Conservation (phyloP, 176 grass and related monocot species). For the Oropetium thomaeum region DNA sequence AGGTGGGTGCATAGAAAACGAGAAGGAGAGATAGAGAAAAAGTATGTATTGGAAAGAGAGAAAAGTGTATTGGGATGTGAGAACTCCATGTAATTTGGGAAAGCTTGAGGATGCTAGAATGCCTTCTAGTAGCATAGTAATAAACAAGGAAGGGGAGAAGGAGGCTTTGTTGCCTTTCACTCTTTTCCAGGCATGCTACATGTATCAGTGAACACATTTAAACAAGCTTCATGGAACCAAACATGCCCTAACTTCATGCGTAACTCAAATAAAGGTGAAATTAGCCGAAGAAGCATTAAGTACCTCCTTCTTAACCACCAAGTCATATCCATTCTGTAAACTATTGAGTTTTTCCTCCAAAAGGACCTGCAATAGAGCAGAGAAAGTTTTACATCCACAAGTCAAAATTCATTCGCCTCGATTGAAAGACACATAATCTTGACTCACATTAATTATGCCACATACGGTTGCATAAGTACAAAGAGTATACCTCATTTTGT, state of each 20-base stretch:
- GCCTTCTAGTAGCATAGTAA: too few species aligned
- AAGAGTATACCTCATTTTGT: conserved; percentile 56
- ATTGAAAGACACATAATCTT: conserved; percentile 11
- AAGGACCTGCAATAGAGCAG: conserved; percentile 33
- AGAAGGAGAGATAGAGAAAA: too few species aligned
- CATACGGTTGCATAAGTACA: conserved; percentile 8
- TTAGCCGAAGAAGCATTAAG: conserved; percentile 11
- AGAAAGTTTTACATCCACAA: conserved; percentile 8
- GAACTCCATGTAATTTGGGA: too few species aligned
- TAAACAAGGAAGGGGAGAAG: conserved; percentile 7
- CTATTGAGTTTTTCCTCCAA: conserved; percentile 62
- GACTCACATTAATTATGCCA: conserved; percentile 23
- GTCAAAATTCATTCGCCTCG: background rate
- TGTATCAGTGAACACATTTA: background rate
- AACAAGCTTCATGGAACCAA: background rate
- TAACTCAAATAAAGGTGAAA: conserved; percentile 33
- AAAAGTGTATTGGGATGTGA: too few species aligned
- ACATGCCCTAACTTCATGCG: background rate
- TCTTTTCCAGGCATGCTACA: background rate
- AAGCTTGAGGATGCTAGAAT: too few species aligned
- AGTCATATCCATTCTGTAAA: conserved; percentile 59
- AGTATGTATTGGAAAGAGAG: too few species aligned
- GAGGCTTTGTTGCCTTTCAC: background rate
- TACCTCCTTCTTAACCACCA: conserved; percentile 73
- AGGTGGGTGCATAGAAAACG: too few species aligned